These are phyloP conservation scores for Otatea glauca DNA, from an alignment of 176 grass and related monocot species.

Conservation along the genomic window DNA sequence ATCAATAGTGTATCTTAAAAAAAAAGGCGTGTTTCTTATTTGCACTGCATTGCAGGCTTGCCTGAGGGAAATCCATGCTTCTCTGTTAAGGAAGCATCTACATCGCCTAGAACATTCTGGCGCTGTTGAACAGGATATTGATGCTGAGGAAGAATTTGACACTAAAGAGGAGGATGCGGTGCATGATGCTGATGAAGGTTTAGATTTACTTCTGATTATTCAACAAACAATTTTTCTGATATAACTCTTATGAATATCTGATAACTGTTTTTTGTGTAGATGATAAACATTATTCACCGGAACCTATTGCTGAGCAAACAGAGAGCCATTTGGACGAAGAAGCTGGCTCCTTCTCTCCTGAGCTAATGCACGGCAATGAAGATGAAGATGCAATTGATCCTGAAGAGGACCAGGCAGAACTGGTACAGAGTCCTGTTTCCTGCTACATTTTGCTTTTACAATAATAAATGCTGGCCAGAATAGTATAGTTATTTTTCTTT, in stretches of 20 bases:
- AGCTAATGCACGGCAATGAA: constrained; percentile 84
- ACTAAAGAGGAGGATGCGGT: constrained; percentile 50
- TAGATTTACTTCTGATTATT: constrained; percentile 48
- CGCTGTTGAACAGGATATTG: constrained; percentile 46
- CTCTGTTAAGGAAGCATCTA: constrained; percentile 90
- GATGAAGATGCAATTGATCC: constrained; percentile 96
- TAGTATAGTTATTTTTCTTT: constrained; percentile 27
- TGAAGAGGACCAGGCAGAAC: constrained; percentile 89
- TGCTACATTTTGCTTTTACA: constrained; percentile 17
- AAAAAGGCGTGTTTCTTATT: constrained; percentile 31
- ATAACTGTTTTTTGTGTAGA: constrained; percentile 53
- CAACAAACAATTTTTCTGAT: neutral
- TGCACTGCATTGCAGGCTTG: constrained; percentile 60
- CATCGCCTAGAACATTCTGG: constrained; percentile 71
- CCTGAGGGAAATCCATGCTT: constrained; percentile 91
- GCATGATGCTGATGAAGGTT: constrained; percentile 68
- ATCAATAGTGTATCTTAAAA: constrained; percentile 6
- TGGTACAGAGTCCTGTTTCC: constrained; percentile 54
- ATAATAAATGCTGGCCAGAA: neutral
- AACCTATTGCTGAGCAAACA: constrained; percentile 68
- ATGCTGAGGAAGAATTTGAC: constrained; percentile 53
- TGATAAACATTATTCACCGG: constrained; percentile 68
- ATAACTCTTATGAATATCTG: constrained; percentile 38
- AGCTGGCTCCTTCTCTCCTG: constrained; percentile 86
- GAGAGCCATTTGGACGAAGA: constrained; percentile 66